Evolutionary conservation across 1,284 basidiomycete genomes (phyloP), one percentile per base, ranked within the genome.

Genomic region (Phylloporus sp.): DNA sequence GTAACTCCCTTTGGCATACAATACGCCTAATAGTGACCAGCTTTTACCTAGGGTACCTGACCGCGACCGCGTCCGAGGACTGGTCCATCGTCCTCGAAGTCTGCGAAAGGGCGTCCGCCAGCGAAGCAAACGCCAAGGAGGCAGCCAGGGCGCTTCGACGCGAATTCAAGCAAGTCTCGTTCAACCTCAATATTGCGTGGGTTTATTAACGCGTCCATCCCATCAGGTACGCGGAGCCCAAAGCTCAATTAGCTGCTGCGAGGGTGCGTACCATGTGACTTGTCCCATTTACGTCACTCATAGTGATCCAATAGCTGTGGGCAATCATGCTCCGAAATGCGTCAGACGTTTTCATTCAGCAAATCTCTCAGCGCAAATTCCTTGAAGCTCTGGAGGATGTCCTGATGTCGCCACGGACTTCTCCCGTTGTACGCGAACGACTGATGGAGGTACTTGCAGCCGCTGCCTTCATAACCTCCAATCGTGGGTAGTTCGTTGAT

Each of bases 291-390:
- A 26, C 53, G 17, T 56, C 42, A 37, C 55, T 53, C 61, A 65
- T 26, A 63, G 58, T 32, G 37, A 61, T 29, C 31, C 40, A 57
- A 50, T 63, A 92, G 91, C 73, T 94, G n/a, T 93, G 91, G 92
- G 92, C 90, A 5, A 88, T 94, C 66, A 91, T 94, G 87, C 81
- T 93, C 24, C 86, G 87, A 39, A 92, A 93, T 68, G 88, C 86
- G 4, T 84, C 85, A 1, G 83, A 86, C 17, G 66, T 82, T 11
- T 92, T 93, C 69, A 83, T 91, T 31, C 77, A 82, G 24, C 88
- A 93, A 66, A 88, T 87, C 44, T 83, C 85, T 12, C 83, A 87
- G n/a, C 86, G 87, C 66, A 94, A 93, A 72, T 93, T 93, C 69
- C 76, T 91, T 12, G 89, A 92, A 51, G 87, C 83, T 1, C 76